Percentiles rank a stretch among this genome's conserved stretches.
Conservation (phyloP, 805 yeast species). For the Candida quercuum region DNA sequence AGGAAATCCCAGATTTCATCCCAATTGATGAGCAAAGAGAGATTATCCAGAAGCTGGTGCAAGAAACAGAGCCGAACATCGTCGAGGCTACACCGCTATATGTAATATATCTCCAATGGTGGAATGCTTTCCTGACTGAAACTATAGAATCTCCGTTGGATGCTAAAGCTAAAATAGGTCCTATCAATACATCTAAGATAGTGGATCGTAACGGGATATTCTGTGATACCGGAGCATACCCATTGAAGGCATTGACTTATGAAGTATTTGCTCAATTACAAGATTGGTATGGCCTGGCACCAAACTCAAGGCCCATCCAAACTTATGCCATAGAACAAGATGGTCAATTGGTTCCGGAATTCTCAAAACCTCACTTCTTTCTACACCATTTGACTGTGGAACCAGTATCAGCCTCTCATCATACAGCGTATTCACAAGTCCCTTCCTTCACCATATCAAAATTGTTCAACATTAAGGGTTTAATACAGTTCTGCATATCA, state of each 20-base stretch:
- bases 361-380: constrained; percentile 30
- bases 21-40: constrained; percentile 15
- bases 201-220: constrained; percentile 42
- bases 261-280: constrained; percentile 38
- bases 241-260: constrained; percentile 35
- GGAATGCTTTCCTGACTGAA: constrained; percentile 5
- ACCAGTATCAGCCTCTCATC: constrained; percentile 3
- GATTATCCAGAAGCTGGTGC: constrained; percentile 5
- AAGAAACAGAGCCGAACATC: constrained; percentile 1
- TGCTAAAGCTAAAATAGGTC: constrained; percentile 16
- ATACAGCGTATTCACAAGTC: constrained; percentile 14
- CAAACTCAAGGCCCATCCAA: constrained; percentile 30
- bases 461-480: constrained; percentile 20
- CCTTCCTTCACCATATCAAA: constrained; percentile 30
- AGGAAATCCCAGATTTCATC: too few relatives aligned
- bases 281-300: constrained; percentile 50
- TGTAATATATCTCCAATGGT: constrained; percentile 15
- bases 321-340: constrained; percentile 30
- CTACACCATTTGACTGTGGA: constrained; percentile 27
- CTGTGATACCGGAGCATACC: constrained; percentile 25
- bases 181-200: constrained; percentile 40
- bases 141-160: constrained; percentile 7
- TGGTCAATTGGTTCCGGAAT: constrained; percentile 28
- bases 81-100: constrained; percentile 13
- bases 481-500: constrained; percentile 13